Base-by-base conservation (phyloP, 2,329 filamentous ascomycete species). In the Penicillium sp. region DNA sequence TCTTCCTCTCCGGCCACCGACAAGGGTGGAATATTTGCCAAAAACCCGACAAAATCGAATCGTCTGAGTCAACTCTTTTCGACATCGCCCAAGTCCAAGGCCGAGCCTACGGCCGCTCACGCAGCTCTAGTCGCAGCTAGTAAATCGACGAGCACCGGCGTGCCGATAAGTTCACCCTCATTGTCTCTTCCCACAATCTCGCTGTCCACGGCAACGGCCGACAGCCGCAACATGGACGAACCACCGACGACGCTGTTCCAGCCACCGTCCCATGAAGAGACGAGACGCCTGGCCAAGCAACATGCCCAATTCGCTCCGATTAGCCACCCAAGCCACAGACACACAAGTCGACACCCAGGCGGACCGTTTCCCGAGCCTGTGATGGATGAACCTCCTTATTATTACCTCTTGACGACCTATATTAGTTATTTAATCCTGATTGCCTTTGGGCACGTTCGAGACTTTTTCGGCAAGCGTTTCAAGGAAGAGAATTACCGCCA, bases 401-500 rank as follows among this genome's bases (percentile, higher is more conserved):
- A 92, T 80, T 97, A 90, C 77, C 85, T 99, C 67, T 83, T 99
- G 65, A 97, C 94, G 35, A 99, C 94, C 67, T 99, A 99, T 80
- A 90, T 99, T 75, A 97, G 91, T 77, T 99, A 99, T 74, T 83
- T 99, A 62, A 87, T 97, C 64, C 83, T 99, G 66, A 97, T 99
- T 71, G 85, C 94, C 63, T 92, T 97, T 62, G 94, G 94, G 56
- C 94, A 99, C 71, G 86, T 97, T 59, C 87, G 93, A 70, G 94
- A 99, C 73, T 97, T 97, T 77, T 97, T 99, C 71, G 93, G 94
- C 73, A 97, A 97, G 81, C 85, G 90, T 60, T 97, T 99, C 76
- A 88, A 88, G 70, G 85, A 91, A 72, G 85, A 89, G 70, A 88
- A 91, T 67, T 97, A 97, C 75, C 86, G 85, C 68, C 88, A 94